Evolutionary conservation across 2,329 filamentous ascomycete genomes (phyloP), one percentile per base, ranked within the genome.

Genomic region (Tolypocladium inflatum): DNA sequence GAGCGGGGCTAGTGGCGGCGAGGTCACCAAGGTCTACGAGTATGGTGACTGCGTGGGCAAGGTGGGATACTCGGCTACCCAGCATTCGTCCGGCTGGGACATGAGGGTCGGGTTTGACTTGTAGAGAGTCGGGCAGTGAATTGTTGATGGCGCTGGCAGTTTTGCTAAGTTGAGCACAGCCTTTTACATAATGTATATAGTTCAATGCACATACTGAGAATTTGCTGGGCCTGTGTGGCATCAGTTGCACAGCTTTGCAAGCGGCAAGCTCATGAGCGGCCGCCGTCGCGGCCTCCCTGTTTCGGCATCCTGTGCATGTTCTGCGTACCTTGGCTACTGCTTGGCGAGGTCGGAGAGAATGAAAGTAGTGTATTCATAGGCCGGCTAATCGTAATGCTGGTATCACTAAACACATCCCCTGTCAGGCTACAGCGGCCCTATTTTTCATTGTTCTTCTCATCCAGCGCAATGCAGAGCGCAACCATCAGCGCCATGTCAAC

Each of bases 391-490:
- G 26, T 8, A 23, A 26, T 26, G 21, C 5, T 45, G 43, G 42
- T 26, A 45, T 45, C 43, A 5, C 15, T 19, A 33, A 15, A 17
- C 2, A 5, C 7, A 19, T 19, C 7, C 1, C 17, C 15, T 19
- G 3, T n/a, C 26, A 19, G 15, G 45, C 26, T 33, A 19, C 43
- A 45, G n/a, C 21, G 21, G 5, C 4, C 8, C 6, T 11, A 23
- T 13, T 41, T 23, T 2, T 73, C 70, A 30, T 72, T 71, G 41
- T 86, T 81, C 73, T 80, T 80, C 77, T 89, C 85, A 62, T 89
- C 87, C 60, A 89, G 72, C 60, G 81, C 84, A 56, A 90, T 84
- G 66, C 85, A 89, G 65, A 89, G 74, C 13, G 86, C 87, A 0
- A 78, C 82, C 62, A 89, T 80, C 53, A 89, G 66, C 4, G 83